Conservation (phyloP, 768 basidiomycete species). For the Rubroboletus satanas region DNA sequence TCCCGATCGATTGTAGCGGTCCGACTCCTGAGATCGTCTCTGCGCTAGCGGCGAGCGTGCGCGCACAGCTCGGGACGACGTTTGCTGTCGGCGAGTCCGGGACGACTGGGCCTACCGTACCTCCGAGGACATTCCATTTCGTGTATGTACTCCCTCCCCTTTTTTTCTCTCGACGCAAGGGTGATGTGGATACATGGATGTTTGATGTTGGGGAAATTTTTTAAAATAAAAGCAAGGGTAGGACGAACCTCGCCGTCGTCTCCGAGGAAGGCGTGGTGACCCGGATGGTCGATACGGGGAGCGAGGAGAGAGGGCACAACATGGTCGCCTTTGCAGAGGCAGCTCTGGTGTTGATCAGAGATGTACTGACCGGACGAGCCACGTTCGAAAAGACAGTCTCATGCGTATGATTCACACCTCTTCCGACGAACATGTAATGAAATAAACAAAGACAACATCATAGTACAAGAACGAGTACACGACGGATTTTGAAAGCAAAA, state of each 20-base stretch:
- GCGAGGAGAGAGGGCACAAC: neutral
- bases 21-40: neutral
- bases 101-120: neutral
- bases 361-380: neutral
- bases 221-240: neutral
- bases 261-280: neutral
- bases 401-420: neutral
- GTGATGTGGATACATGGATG: neutral
- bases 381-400: neutral
- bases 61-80: neutral
- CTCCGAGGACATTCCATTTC: neutral
- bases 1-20: neutral
- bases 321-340: conserved; percentile 1
- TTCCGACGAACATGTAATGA: neutral
- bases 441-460: neutral
- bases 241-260: neutral
- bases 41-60: neutral
- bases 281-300: neutral
- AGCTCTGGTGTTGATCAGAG: neutral
- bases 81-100: neutral
- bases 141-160: neutral
- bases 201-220: neutral
- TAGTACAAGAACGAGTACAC: neutral
- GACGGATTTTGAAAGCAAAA: too few relatives aligned
- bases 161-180: too few relatives aligned